These are phyloP conservation scores for Leptomonas pyrrhocoris DNA, from an alignment of 208 protist genomes.

Conservation along the genomic window DNA sequence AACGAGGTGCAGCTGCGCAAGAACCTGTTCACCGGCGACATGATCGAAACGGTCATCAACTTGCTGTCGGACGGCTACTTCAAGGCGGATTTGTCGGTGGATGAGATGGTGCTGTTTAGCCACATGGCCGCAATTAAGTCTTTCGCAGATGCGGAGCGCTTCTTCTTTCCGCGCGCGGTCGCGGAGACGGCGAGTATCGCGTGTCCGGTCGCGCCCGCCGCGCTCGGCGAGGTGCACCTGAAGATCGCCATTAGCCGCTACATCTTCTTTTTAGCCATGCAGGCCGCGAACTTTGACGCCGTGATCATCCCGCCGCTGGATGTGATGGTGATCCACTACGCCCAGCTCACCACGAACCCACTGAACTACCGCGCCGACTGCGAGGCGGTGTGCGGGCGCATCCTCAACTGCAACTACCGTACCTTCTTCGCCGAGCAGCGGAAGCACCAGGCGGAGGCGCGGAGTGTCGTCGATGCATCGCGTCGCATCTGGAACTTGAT, in stretches of 20 bases:
- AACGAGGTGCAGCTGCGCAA: slow-evolving; percentile 75
- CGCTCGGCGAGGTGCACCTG: slow-evolving; percentile 44
- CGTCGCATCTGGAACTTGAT: slow-evolving; percentile 88
- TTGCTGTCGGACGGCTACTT: slow-evolving; percentile 84
- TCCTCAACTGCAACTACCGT: slow-evolving; percentile 88
- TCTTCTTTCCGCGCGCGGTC: slow-evolving; percentile 58
- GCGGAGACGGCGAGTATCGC: slow-evolving; percentile 14
- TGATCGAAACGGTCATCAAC: slow-evolving; percentile 81
- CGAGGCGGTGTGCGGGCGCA: slow-evolving; percentile 81
- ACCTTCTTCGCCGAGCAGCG: slow-evolving; percentile 75
- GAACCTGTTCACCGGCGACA: slow-evolving; percentile 78
- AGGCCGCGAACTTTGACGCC: slow-evolving; percentile 87
- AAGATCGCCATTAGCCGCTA: slow-evolving; percentile 80
- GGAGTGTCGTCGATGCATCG: slow-evolving; percentile 64
- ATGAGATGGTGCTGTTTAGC: slow-evolving; percentile 70
- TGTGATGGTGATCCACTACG: slow-evolving; percentile 87
- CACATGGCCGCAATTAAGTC: slow-evolving; percentile 65
- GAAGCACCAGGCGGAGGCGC: slow-evolving; percentile 47
- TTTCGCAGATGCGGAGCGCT: slow-evolving; percentile 55
- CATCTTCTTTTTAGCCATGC: slow-evolving; percentile 90
- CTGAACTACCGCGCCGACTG: slow-evolving; percentile 82
- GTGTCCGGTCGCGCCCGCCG: slow-evolving; percentile 1
- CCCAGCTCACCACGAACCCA: slow-evolving; percentile 75
- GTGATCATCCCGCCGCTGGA: slow-evolving; percentile 89
- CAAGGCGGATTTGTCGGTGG: slow-evolving; percentile 84